Percentiles rank a stretch among this genome's conserved stretches.
Evolutionary conservation across 2,329 filamentous ascomycete genomes (phyloP).

Genomic region (Fusarium coffeatum): DNA sequence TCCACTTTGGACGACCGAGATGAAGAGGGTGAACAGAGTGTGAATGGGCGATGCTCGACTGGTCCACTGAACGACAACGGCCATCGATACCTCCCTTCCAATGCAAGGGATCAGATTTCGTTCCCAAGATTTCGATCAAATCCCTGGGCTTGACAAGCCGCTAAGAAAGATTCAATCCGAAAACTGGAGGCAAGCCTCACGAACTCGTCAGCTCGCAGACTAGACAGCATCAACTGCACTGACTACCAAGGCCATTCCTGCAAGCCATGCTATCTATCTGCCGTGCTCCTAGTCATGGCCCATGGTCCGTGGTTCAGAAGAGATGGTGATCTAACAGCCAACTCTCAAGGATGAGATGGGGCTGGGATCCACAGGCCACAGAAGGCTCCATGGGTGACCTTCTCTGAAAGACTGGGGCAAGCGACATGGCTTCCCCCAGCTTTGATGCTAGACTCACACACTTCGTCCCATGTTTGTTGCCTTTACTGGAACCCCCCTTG

Average conservation of each 20-base stretch:
- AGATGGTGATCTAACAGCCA: slow-evolving; percentile 39
- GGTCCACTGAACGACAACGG: slow-evolving; percentile 33
- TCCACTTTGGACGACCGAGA: slow-evolving; percentile 44
- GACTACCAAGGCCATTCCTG: background rate
- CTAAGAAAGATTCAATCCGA: too few species aligned
- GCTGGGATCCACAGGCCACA: slow-evolving; percentile 36
- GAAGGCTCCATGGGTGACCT: slow-evolving; percentile 31
- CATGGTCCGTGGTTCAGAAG: slow-evolving; percentile 35
- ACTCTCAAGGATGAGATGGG: slow-evolving; percentile 32
- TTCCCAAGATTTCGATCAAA: background rate
- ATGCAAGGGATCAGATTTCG: slow-evolving; percentile 14
- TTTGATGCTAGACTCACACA: slow-evolving; percentile 41
- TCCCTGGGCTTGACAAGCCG: background rate
- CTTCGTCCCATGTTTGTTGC: slow-evolving; percentile 39
- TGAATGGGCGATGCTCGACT: slow-evolving; percentile 36
- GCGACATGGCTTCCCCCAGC: slow-evolving; percentile 40
- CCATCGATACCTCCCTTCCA: slow-evolving; percentile 20
- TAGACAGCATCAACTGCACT: background rate
- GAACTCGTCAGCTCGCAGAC: background rate
- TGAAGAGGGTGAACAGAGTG: slow-evolving; percentile 38
- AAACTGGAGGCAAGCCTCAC: background rate
- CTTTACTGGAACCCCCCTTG: slow-evolving; percentile 42
- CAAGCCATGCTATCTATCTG: slow-evolving; percentile 4
- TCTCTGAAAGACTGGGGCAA: slow-evolving; percentile 34
- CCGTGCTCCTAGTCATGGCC: slow-evolving; percentile 22